Evolutionary conservation across 257 asterid species (phyloP).

Genomic region (Fraxinus quadrangulata): DNA sequence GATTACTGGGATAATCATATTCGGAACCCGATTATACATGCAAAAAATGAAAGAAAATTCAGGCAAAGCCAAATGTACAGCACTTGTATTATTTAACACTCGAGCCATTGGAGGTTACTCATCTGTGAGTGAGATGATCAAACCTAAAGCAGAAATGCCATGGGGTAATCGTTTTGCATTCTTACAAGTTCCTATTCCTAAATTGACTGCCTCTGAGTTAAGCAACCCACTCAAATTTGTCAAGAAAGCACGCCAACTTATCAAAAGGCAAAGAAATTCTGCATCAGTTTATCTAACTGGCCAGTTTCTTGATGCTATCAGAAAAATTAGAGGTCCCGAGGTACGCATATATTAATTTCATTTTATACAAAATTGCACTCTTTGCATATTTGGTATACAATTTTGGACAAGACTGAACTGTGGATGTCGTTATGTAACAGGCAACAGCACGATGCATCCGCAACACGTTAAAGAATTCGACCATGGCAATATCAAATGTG

Average conservation of each 20-base stretch:
- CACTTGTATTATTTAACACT: constrained; percentile 35
- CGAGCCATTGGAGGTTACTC: constrained; percentile 32
- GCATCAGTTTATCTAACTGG: constrained; percentile 31
- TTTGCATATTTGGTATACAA: too few species aligned
- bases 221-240: neutral
- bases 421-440: neutral
- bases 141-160: constrained; percentile 24
- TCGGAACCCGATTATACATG: constrained; percentile 37
- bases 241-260: constrained; percentile 1
- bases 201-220: neutral
- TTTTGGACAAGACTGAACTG: too few species aligned
- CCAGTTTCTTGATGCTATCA: constrained; percentile 25
- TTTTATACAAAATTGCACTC: too few species aligned
- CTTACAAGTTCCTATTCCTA: neutral
- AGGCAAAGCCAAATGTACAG: constrained; percentile 20
- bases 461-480: constrained; percentile 23
- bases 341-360: constrained; percentile 15
- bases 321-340: constrained; percentile 37
- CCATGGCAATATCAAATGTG: constrained; percentile 22
- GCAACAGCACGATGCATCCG: constrained; percentile 12
- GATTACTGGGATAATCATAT: constrained; percentile 28
- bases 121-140: constrained; percentile 37
- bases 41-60: constrained; percentile 8
- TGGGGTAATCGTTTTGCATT: neutral
- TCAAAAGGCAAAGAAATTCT: constrained; percentile 33